Evolutionary conservation across 2,329 filamentous ascomycete species (phyloP), one percentile per base, ranked within the genome.

Genomic region (Orbilia ellipsospora): DNA sequence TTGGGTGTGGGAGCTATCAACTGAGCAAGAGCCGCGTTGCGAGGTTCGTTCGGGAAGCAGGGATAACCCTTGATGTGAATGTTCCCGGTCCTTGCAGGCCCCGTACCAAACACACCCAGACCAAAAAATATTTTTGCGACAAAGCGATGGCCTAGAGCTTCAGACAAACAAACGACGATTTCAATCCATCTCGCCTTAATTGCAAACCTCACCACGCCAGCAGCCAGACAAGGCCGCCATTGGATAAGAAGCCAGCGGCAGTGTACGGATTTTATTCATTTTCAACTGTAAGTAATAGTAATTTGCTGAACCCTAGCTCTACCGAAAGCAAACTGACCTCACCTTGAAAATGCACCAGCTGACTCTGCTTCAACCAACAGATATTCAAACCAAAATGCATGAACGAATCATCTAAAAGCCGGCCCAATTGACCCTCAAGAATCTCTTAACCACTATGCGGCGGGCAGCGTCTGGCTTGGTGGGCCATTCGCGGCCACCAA

Each of bases 391-490:
- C 10, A 36, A 36, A 6, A 36, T 36, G 31, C 10, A 48, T 48
- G 7, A 48, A 48, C 2, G 10, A 44, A 2, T 12, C 13, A 48
- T n/a, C 44, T 48, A 48, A 45, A 15, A 48, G 8, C 16, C 12
- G 13, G 50, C 1, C 23, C 42, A 36, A 50, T 31, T 61, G 1
- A 8, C 15, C 42, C 10, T 26, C 40, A 54, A 6, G 26, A 45
- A 31, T 12, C 15, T 18, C 2, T 16, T 0, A 20, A 2, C 10
- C 13, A 57, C 26, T 40, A 75, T 75, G 72, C 64, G 72, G 36
- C 72, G 72, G 64, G 60, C 54, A 61, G 52, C 54, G 54, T 65
- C 36, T 26, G 64, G 64, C 44, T 52, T 75, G 5, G 64, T 54
- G 64, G 59, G 45, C 40, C 64, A 42, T 42, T 64, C 72, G 54